phyloP scores from a whole-genome alignment of 2,329 filamentous ascomycete species.

The Phaeosphaeriaceae sp. region DNA sequence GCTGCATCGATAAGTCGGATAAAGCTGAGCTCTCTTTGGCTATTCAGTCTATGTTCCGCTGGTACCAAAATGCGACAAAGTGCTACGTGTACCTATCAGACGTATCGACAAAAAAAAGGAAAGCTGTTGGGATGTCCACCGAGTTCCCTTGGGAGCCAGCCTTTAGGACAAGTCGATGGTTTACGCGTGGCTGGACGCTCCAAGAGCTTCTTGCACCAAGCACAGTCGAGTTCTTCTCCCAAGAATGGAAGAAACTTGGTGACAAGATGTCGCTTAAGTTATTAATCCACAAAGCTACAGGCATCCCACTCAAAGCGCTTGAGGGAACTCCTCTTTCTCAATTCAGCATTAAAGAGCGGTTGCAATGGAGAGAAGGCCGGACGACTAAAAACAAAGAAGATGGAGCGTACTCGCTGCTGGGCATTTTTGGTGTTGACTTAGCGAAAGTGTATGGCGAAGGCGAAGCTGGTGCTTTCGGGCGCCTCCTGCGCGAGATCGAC shows the following conservation, averaged over 20 bases:
- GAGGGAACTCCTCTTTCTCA: neutral
- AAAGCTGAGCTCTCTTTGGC: neutral
- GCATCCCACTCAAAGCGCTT: slow-evolving; percentile 3
- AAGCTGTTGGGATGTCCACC: neutral
- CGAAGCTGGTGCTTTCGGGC: slow-evolving; percentile 11
- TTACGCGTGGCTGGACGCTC: neutral
- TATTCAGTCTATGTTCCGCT: neutral
- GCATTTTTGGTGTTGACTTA: slow-evolving; percentile 14
- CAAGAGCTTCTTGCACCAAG: neutral
- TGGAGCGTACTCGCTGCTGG: slow-evolving; percentile 7
- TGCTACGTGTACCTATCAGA: slow-evolving; percentile 5
- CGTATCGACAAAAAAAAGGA: neutral
- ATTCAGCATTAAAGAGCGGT: slow-evolving; percentile 13
- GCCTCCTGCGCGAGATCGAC: slow-evolving; percentile 15
- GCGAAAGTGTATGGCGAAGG: slow-evolving; percentile 7
- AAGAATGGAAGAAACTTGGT: neutral
- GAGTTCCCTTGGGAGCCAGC: neutral
- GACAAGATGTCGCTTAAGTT: neutral
- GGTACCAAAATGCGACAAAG: neutral
- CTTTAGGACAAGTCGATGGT: neutral
- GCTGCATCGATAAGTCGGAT: slow-evolving; percentile 11
- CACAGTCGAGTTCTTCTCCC: slow-evolving; percentile 1
- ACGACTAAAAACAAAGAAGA: slow-evolving; percentile 16
- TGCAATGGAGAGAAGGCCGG: slow-evolving; percentile 11
- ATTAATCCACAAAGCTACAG: neutral